phyloP scores from a whole-genome alignment of 371 early-diverging fungal species.

The Zopfochytrium polystomum region DNA sequence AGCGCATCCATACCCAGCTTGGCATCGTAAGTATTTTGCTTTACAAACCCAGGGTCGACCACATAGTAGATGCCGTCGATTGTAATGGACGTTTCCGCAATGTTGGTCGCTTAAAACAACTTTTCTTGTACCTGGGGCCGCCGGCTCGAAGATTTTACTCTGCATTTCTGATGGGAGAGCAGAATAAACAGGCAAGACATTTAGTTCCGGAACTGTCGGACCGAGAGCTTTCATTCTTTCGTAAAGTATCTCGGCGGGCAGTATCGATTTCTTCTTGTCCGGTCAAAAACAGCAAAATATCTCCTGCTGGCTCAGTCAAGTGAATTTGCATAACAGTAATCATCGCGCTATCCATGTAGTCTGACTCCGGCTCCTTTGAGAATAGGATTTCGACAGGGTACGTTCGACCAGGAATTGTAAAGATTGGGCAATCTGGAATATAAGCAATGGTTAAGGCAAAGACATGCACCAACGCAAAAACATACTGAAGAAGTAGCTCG shows the following conservation, averaged over 20 bases:
- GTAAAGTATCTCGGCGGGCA: constrained; percentile 83
- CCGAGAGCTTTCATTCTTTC: constrained; percentile 97
- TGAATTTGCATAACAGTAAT: constrained; percentile 97
- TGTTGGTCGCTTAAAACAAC: constrained; percentile 88
- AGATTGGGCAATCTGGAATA: constrained; percentile 77
- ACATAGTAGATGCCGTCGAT: constrained; percentile 83
- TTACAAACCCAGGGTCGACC: constrained; percentile 89
- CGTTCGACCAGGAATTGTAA: constrained; percentile 93
- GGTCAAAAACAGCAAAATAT: constrained; percentile 96
- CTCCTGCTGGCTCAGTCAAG: constrained; percentile 91
- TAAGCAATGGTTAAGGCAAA: constrained; percentile 16
- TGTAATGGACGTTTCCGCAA: constrained; percentile 87
- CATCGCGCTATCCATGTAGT: constrained; percentile 90
- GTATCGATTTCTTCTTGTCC: constrained; percentile 98
- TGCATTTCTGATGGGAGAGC: constrained; percentile 93
- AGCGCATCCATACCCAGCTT: constrained; percentile 43
- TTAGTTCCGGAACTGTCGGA: constrained; percentile 85
- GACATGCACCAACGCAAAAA: background rate
- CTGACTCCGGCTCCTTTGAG: constrained; percentile 90
- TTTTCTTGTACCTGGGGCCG: constrained; percentile 88
- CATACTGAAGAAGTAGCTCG: constrained; percentile 71
- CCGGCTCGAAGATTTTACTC: constrained; percentile 90
- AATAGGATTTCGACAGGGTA: constrained; percentile 94
- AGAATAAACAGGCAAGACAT: constrained; percentile 92
- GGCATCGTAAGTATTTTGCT: constrained; percentile 3